Evolutionary conservation across 2,329 filamentous ascomycete species (phyloP), one percentile per base, ranked within the genome.

Genomic region (Fusarium miscanthi): DNA sequence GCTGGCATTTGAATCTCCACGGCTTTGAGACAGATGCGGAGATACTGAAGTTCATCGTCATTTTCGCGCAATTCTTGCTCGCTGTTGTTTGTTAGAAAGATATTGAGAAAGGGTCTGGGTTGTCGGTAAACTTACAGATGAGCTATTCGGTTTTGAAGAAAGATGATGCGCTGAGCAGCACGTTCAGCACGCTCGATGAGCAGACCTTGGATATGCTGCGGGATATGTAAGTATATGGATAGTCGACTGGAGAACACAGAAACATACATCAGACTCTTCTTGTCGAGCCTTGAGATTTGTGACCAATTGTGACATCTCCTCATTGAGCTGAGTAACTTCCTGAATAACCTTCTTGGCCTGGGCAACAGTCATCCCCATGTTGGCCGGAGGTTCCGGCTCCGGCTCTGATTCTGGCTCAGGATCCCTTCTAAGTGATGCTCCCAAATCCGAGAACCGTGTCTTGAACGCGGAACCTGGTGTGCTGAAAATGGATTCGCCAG

Each of bases 21-120:
- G 27, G 87, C 88, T 72, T 90, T 88, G 69, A 91, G 84, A 76
- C 88, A 87, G 68, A 93, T 88, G 63, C 89, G 87, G 45, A 90
- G 84, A 77, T 89, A 89, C 48, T 87, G 85, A 33, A 92, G 84
- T 77, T 91, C 89, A 43, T 88, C 86, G 69, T 90, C 87, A 75
- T 87, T 87, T 73, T 87, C 84, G 53, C 86, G 82, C 30, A 88
- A 83, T 73, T 90, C 87, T 41, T 86, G 82, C 76, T 88, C 89
- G 73, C 86, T 90, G 66, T 68, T 67, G 63, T 56, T 27, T 56
- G 69, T 74, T 53, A 76, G 68, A 40, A 53, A 6, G 30, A 21
- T 33, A 21, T 19, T 19, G 31, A 19, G n/a, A 16, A 35, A 11
- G 19, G 37, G 23, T 25, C 23, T 25, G 23, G 16, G 10, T 5